Evolutionary conservation across 306 rosid genomes (phyloP), one percentile per base, ranked within the genome.

Genomic region (Begonia fuchsioides): DNA sequence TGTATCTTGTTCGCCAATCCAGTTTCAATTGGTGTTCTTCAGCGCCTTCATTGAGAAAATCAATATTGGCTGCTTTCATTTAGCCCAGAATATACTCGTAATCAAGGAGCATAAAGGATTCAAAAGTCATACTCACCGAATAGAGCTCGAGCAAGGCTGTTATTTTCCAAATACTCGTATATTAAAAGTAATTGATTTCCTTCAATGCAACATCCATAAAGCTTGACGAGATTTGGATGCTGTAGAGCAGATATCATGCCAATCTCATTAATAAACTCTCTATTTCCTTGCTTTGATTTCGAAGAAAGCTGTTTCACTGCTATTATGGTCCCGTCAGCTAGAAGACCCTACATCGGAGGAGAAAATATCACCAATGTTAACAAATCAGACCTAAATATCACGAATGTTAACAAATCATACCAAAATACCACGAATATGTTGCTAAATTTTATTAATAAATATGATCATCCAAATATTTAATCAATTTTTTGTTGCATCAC

Each of bases 1-100:
- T 72, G n/a, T 55, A 66, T 65, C 94, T 79, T 44, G 78, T 79
- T 3, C 64, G 18, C 96, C 87, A 87, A 68, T 75, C 73, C 55
- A 87, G 41, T 32, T 51, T 18, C 51, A 64, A 5, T 15, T 47
- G 45, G 41, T 39, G 32, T 47, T 17, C 59, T 46, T 52, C 13
- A 1, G 17, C 45, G 10, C 64, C 70, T 64, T 18, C 32, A 38
- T 12, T 10, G 15, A 45, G 15, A 15, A 5, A 3, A 59, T 18
- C 17, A n/a, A n/a, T n/a, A 49, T 7, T 40, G 52, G 41, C 13
- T 41, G 14, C 14, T 11, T 4, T 41, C 14, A 41, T 2, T 11
- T 11, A 10, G 4, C 14, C 10, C 12, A 41, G 5, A 41, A 10
- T 41, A 41, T 40, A 13, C 4, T 13, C 17, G 39, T 16, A 35